These are phyloP conservation scores for Saccharomycopsis oosterbeekiorum DNA, from an alignment of 805 yeast species.

Conservation along the genomic window DNA sequence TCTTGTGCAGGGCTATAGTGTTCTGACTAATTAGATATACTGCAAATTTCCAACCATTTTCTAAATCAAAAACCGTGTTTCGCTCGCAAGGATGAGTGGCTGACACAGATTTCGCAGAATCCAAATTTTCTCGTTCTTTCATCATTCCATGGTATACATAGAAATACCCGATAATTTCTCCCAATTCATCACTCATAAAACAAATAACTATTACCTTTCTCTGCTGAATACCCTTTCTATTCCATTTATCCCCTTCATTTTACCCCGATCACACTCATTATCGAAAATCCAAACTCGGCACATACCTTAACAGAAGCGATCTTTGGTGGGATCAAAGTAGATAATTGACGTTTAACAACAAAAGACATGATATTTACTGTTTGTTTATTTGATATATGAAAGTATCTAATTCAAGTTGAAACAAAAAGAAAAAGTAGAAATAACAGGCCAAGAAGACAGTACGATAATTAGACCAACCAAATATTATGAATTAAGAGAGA, in stretches of 20 bases:
- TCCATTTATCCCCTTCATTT: not conserved
- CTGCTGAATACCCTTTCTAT: not conserved
- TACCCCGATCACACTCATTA: not conserved
- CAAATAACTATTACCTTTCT: not conserved
- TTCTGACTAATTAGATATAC: no score
- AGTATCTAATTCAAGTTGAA: not conserved
- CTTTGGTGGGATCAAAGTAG: constrained; percentile 98
- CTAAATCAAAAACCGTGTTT: not conserved
- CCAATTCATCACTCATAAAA: no score
- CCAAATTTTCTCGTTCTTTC: not conserved
- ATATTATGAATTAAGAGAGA: not conserved
- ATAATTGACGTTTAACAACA: constrained; percentile 83
- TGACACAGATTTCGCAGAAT: not conserved
- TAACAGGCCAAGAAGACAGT: not conserved
- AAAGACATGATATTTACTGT: constrained; percentile 48
- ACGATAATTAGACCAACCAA: not conserved
- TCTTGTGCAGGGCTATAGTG: no score
- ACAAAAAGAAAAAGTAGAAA: not conserved
- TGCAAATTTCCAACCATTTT: no score
- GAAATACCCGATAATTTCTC: no score
- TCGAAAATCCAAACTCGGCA: constrained; percentile 16
- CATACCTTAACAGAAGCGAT: constrained; percentile 89
- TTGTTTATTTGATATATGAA: not conserved
- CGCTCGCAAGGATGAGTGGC: no score
- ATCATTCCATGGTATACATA: no score